Evolutionary conservation across 2,329 filamentous ascomycete species (phyloP), one percentile per base, ranked within the genome.

Genomic region (Colletotrichum sp.): DNA sequence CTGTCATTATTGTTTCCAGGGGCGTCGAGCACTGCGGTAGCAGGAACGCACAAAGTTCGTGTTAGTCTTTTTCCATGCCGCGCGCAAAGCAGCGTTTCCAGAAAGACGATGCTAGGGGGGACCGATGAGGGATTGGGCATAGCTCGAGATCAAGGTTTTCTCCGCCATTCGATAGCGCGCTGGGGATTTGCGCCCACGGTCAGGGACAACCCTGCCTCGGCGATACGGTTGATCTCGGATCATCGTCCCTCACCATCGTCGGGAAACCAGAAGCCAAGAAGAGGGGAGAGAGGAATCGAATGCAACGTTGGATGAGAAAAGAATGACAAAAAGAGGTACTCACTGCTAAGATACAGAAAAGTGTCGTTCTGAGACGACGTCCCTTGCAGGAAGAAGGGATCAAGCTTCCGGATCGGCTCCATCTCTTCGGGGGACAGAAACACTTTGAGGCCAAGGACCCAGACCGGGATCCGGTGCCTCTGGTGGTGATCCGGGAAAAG

Each of bases 301-400:
- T 27, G 15, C 16, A 13, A 22, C 60, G n/a, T 15, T 52, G 43
- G n/a, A 52, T 52, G 43, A 13, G 43, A 52, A 12, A 52, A 52
- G n/a, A 22, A 13, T 22, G n/a, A 52, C 3, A 56, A 32, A 13
- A 28, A 32, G 3, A 30, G 67, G 22, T 6, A 79, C 86, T 73
- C 78, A 89, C 88, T 82, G 67, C 88, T 90, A 72, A 91, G 87
- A 78, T 88, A 92, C 22, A 90, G 79, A 78, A 88, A 92, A 0
- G 86, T 85, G 56, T 89, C 85, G 6, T 89, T 88, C 30, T 84
- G 81, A 0, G 90, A 89, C 48, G 91, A 86, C 1, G 86, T 86
- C 0, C 90, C 90, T 66, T 91, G 89, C 25, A 91, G 85, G 66
- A 91, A 89, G 56, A 87, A 89, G 0, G 90, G 87, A 69, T 92